Percentiles rank a stretch among this genome's conserved stretches.
Evolutionary conservation across 352 stramenopile species (phyloP).

Genomic region (Globisporangium alternatum): DNA sequence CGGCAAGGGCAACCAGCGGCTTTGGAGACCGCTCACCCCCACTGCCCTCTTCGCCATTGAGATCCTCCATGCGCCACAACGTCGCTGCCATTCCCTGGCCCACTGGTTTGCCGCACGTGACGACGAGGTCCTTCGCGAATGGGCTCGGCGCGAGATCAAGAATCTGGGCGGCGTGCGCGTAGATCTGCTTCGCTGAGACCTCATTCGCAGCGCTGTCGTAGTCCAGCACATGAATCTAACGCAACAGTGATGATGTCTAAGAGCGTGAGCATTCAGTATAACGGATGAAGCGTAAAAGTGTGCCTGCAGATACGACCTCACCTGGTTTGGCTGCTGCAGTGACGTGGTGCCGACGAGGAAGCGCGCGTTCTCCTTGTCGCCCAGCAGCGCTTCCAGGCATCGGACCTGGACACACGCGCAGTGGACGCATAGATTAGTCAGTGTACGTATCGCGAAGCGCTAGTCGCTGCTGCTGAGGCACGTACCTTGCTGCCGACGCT

Average conservation of each 20-base stretch:
- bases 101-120: conserved; percentile 49
- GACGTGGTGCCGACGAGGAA: conserved; percentile 68
- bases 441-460: neutral
- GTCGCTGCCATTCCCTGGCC: conserved; percentile 32
- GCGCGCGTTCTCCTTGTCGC: conserved; percentile 53
- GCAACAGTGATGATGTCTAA: conserved; percentile 1
- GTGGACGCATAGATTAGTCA: neutral
- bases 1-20: conserved; percentile 32
- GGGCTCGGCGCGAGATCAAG: conserved; percentile 49
- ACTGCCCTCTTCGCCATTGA: conserved; percentile 16
- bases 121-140: conserved; percentile 41
- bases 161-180: conserved; percentile 45
- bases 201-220: conserved; percentile 41
- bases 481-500: conserved; percentile 41
- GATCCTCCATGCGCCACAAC: conserved; percentile 45
- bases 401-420: conserved; percentile 32
- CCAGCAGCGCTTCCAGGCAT: conserved; percentile 63
- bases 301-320: conserved; percentile 17
- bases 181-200: conserved; percentile 36
- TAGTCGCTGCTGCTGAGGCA: neutral
- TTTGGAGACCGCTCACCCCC: conserved; percentile 14
- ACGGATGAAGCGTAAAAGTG: conserved; percentile 6
- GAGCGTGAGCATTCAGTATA: conserved; percentile 5
- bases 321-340: conserved; percentile 67
- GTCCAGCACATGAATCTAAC: conserved; percentile 60